Evolutionary conservation across 139 green algal genomes (phyloP), one percentile per base, ranked within the genome.

Genomic region (Closterium sp.): DNA sequence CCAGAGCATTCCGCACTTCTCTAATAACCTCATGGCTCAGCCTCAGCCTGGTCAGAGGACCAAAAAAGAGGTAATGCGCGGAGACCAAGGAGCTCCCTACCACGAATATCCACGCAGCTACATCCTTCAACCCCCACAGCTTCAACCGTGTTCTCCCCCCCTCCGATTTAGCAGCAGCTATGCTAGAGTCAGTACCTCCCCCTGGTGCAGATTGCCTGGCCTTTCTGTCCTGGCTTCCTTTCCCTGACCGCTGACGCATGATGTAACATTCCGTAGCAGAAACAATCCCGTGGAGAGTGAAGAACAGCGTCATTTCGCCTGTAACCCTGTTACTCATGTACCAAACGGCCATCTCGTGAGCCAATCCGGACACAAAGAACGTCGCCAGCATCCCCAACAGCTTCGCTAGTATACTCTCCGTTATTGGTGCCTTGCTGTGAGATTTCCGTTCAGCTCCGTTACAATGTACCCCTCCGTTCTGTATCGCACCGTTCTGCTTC

Each of bases 361-460:
- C 91, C 22, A 93, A 31, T 22, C 91, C 91, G 31, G 91, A 93
- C n/a, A 93, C 91, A 87, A 93, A 87, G 86, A 93, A 93, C 9
- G 31, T 88, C 27, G 87, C 86, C 5, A 91, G 31, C 87, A 91
- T 91, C 19, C 87, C 31, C 28, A 89, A 1, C 19, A 93, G 31
- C 73, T 87, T 31, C 62, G 90, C 84, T 29, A 31, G 24, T 32
- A 7, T 30, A 24, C n/a, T 87, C 85, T 30, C 28, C 85, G 10
- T 10, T 10, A 31, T 24, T 87, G 85, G 1, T 31, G 28, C 62
- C 17, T 79, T 87, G 85, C 28, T 34, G 27, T 87, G 85, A 31
- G 28, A 32, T 27, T 31, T 87, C 85, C 62, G 62, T 24, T 24
- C 62, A 79, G 62, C 19, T 79, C 10, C 85, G 27, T 87, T 87